phyloP scores from a whole-genome alignment of 768 basidiomycete species.

The Austroboletus festivus region DNA sequence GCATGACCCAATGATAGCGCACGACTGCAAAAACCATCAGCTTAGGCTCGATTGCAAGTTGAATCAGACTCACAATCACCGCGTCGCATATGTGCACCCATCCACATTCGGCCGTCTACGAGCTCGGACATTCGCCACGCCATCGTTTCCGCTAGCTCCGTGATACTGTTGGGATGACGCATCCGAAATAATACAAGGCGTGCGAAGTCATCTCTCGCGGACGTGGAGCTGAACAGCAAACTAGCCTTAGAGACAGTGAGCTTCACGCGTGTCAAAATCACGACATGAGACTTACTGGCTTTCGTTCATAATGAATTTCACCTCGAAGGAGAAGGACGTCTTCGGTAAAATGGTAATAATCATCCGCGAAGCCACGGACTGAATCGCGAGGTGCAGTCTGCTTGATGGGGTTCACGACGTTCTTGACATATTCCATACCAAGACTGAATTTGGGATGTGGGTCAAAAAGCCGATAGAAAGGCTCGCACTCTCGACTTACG shows the following conservation, averaged over 20 bases:
- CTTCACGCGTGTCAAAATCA: background rate
- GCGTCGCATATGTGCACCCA: conserved; percentile 43
- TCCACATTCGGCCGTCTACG: conserved; percentile 36
- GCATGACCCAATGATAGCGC: conserved; percentile 36
- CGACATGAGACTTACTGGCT: conserved; percentile 31
- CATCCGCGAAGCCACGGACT: conserved; percentile 40
- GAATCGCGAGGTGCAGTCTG: conserved; percentile 35
- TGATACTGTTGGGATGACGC: conserved; percentile 26
- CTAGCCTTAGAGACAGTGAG: conserved; percentile 27
- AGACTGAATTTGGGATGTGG: conserved; percentile 23
- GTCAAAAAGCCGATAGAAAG: conserved; percentile 6
- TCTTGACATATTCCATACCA: conserved; percentile 44
- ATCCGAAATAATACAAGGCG: conserved; percentile 32
- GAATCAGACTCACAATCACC: conserved; percentile 36
- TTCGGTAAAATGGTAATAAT: conserved; percentile 32
- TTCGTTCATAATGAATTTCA: conserved; percentile 39
- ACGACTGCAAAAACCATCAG: conserved; percentile 26
- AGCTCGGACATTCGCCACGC: conserved; percentile 31
- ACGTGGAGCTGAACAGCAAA: conserved; percentile 32
- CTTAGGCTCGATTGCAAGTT: too few species aligned
- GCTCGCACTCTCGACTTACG: conserved; percentile 26
- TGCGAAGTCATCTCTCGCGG: conserved; percentile 32
- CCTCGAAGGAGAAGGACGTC: conserved; percentile 42
- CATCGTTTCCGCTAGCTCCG: conserved; percentile 30
- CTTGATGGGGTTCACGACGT: conserved; percentile 37